phyloP scores from a whole-genome alignment of 2,329 filamentous ascomycete genomes.

The Colletotrichum filicis region DNA sequence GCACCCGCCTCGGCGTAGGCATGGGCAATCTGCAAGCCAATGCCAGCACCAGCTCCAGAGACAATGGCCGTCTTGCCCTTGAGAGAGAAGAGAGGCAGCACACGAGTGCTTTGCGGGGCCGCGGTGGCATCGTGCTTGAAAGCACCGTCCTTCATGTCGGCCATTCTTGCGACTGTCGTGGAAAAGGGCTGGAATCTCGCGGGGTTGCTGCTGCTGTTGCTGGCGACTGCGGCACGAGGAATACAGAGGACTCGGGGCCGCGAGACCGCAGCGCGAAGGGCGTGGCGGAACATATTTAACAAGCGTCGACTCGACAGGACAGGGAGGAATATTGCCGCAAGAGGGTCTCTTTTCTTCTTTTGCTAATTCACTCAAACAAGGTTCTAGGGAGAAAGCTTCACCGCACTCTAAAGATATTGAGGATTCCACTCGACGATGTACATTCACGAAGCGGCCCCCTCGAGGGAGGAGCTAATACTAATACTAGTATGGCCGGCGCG shows the following conservation, averaged over 20 bases:
- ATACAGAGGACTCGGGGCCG: slow-evolving; percentile 23
- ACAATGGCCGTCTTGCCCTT: slow-evolving; percentile 78
- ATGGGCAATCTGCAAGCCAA: slow-evolving; percentile 73
- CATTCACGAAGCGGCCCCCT: slow-evolving; percentile 12
- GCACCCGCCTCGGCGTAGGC: slow-evolving; percentile 76
- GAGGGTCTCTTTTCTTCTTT: slow-evolving; percentile 9
- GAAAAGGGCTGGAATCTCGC: slow-evolving; percentile 31
- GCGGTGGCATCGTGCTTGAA: slow-evolving; percentile 69
- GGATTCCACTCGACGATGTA: slow-evolving; percentile 11
- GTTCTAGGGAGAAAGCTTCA: slow-evolving; percentile 31
- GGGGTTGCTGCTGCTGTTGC: slow-evolving; percentile 1
- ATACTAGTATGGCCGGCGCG: slow-evolving; percentile 25
- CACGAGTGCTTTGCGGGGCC: slow-evolving; percentile 57
- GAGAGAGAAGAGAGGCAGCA: slow-evolving; percentile 75
- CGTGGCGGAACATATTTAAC: slow-evolving; percentile 31
- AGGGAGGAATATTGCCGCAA: slow-evolving; percentile 28
- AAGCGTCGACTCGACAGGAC: neutral
- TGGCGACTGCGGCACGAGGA: slow-evolving; percentile 14
- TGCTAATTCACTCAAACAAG: slow-evolving; percentile 13
- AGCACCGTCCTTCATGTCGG: slow-evolving; percentile 56
- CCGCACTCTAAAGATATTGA: slow-evolving; percentile 11
- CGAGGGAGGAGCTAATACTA: slow-evolving; percentile 28
- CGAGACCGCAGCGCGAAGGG: slow-evolving; percentile 27
- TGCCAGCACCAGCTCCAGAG: slow-evolving; percentile 73
- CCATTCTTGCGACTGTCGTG: slow-evolving; percentile 43